Evolutionary conservation across 192 early-diverging fungal genomes (phyloP), one percentile per base, ranked within the genome.

Genomic region (Coemansia asiatica): DNA sequence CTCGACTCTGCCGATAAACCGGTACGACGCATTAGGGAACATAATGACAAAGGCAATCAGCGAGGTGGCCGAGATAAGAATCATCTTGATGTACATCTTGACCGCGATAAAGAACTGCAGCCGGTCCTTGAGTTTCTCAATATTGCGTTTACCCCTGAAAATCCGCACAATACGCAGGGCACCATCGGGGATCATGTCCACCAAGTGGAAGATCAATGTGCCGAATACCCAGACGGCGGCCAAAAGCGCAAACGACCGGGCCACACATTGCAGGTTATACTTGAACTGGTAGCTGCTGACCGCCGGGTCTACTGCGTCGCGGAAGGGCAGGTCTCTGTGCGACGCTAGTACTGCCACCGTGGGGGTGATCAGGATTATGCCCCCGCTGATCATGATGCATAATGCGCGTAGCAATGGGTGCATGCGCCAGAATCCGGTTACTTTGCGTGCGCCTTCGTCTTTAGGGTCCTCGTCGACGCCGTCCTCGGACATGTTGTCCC

Each of bases 11-110:
- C 83, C 71, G 31, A 75, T 71, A 6, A 83, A 79, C 15, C 76
- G 71, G 60, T 83, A 81, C 35, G 73, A 76, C 25, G 79, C 65
- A 31, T 80, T 71, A 16, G 72, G 78, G 36, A 86, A 85, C 63
- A 88, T 79, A 56, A 86, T 68, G 4, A 81, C 67, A 68, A 86
- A 88, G 33, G 72, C 71, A 4, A 84, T 68, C 0, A 84, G 79
- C 7, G 82, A 81, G 27, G 81, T 72, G 19, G 82, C 80, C 26
- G 84, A 71, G 12, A 79, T 84, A 31, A 85, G 59, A 13, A 84
- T 72, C 69, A 84, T 74, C 68, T 88, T 88, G 75, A 85, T 69
- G 63, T 82, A 88, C 51, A 74, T 69, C 40, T 85, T 85, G 67
- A 84, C 81, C 0, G 76, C 84, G 9, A 83, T 63, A 58, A 86